Evolutionary conservation across 139 green algal genomes (phyloP).

Genomic region (Micractinium sp.): DNA sequence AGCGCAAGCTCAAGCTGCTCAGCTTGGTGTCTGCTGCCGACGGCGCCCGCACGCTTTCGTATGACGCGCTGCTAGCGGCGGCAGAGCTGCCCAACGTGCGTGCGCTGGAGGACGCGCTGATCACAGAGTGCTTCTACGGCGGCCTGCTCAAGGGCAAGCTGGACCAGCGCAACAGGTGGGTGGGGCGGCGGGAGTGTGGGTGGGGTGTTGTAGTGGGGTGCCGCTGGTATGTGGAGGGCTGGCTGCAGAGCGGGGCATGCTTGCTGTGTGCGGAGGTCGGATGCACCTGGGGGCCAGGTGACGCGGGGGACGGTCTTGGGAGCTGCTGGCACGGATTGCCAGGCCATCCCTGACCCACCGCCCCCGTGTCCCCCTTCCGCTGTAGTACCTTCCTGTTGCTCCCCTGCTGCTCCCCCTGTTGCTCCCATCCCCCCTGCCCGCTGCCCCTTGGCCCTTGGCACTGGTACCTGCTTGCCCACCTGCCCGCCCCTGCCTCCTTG

Average conservation of each 20-base stretch:
- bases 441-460: too few species aligned
- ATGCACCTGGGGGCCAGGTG: not conserved
- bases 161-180: conserved; percentile 71
- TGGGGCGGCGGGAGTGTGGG: not conserved
- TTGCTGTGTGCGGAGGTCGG: too few species aligned
- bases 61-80: not conserved
- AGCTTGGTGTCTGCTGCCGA: conserved; percentile 76
- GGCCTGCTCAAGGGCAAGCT: conserved; percentile 77
- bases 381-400: too few species aligned
- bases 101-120: conserved; percentile 92
- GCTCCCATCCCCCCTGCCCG: too few species aligned
- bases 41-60: conserved; percentile 10
- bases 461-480: too few species aligned
- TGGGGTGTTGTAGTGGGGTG: not conserved
- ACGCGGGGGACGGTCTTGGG: too few species aligned
- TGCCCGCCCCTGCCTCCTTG: too few species aligned
- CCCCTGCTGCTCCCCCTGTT: too few species aligned
- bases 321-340: too few species aligned
- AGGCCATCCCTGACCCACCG: too few species aligned
- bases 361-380: too few species aligned
- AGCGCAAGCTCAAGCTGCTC: conserved; percentile 88
- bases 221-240: not conserved
- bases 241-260: not conserved
- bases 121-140: conserved; percentile 91
- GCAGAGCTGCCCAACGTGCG: conserved; percentile 71